Evolutionary conservation across 2,329 filamentous ascomycete species (phyloP).

Genomic region (Aaosphaeria pasadenensis): DNA sequence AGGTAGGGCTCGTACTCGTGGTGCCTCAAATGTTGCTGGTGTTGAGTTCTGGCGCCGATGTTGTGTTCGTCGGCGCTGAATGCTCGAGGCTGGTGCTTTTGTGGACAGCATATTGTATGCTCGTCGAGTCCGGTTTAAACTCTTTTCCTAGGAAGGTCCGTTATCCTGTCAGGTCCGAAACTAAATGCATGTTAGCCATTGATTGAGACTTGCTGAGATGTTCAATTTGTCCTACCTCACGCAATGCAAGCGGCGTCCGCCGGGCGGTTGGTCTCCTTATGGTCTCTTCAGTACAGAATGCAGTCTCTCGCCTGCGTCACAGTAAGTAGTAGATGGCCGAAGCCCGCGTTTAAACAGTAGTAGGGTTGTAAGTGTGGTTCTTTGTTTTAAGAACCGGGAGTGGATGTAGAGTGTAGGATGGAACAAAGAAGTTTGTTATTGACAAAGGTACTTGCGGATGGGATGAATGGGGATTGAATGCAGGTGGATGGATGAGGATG

Average conservation of each 20-base stretch:
- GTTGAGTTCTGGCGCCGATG: slow-evolving; percentile 89
- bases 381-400: too few relatives aligned
- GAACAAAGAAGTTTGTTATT: too few relatives aligned
- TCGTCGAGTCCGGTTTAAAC: slow-evolving; percentile 64
- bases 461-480: too few relatives aligned
- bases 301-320: slow-evolving; percentile 37
- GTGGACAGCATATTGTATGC: slow-evolving; percentile 75
- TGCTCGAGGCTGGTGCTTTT: slow-evolving; percentile 60
- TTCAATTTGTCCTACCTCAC: slow-evolving; percentile 60
- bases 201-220: not conserved
- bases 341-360: too few relatives aligned
- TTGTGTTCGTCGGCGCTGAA: slow-evolving; percentile 70
- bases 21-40: slow-evolving; percentile 72
- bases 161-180: slow-evolving; percentile 39
- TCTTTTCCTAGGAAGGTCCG: slow-evolving; percentile 32
- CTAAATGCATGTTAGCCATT: slow-evolving; percentile 16
- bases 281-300: slow-evolving; percentile 41
- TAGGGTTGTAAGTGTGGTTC: too few relatives aligned
- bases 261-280: slow-evolving; percentile 59
- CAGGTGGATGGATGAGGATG: too few relatives aligned
- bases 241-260: slow-evolving; percentile 79
- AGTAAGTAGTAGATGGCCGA: slow-evolving; percentile 19
- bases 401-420: too few relatives aligned
- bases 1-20: slow-evolving; percentile 67
- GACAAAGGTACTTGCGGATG: too few relatives aligned